Conservation (phyloP, 1,284 basidiomycete species). For the Rhizoctonia solani region DNA sequence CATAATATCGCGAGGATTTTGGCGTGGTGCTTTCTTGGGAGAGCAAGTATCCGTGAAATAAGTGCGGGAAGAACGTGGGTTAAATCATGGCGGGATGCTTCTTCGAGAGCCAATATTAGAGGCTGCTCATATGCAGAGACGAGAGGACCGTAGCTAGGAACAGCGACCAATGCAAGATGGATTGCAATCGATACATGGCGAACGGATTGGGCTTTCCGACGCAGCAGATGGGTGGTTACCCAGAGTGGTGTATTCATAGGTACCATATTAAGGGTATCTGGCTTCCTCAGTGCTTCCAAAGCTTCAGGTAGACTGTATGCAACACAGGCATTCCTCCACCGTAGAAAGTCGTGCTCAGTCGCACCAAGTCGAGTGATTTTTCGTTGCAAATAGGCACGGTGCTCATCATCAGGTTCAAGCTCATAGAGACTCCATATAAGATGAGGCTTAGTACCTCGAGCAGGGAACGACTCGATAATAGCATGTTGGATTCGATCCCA, state of each 20-base stretch:
- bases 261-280: neutral
- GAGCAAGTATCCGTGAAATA: constrained; percentile 16
- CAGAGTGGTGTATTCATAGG: neutral
- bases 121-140: constrained; percentile 5
- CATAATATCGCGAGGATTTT: neutral
- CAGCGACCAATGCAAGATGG: constrained; percentile 8
- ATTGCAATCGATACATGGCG: constrained; percentile 9
- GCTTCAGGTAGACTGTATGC: constrained; percentile 9
- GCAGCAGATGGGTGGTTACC: constrained; percentile 20
- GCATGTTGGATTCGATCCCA: constrained; percentile 19
- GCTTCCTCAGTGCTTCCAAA: neutral
- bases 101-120: neutral
- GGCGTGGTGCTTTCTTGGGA: constrained; percentile 3
- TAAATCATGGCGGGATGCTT: neutral
- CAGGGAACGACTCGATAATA: constrained; percentile 20
- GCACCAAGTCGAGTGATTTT: constrained; percentile 2
- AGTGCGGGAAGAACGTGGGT: neutral
- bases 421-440: constrained; percentile 30
- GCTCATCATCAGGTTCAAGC: constrained; percentile 1
- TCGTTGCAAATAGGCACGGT: neutral
- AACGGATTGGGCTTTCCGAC: neutral
- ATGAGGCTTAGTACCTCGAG: neutral
- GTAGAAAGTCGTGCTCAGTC: constrained; percentile 29
- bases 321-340: constrained; percentile 35
- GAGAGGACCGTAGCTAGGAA: neutral